These are phyloP conservation scores for Cardamine chenopodiifolia DNA, from an alignment of 345 rosid species.

Conservation along the genomic window DNA sequence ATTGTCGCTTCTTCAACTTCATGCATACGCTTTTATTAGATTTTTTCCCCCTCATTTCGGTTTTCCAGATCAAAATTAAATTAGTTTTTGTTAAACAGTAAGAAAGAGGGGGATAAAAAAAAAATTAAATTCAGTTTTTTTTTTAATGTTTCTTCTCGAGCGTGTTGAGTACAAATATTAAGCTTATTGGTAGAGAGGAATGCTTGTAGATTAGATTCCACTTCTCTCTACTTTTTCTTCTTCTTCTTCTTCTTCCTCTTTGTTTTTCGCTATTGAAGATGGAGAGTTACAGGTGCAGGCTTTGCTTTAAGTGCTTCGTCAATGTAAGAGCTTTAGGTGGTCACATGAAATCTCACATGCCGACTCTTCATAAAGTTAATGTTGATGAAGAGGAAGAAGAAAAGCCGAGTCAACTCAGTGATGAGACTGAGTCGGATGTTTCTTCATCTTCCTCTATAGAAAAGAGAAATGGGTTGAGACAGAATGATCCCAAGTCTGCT, in stretches of 20 bases:
- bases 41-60: constrained; percentile 42
- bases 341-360: constrained; percentile 86
- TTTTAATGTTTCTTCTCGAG: constrained; percentile 9
- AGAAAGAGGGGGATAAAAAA: background rate
- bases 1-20: constrained; percentile 60
- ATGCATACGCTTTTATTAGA: constrained; percentile 62
- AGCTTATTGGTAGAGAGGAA: constrained; percentile 47
- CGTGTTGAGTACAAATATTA: constrained; percentile 34
- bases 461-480: constrained; percentile 49
- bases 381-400: constrained; percentile 18
- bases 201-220: constrained; percentile 63
- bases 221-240: constrained; percentile 44
- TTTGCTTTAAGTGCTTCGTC: constrained; percentile 66
- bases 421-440: constrained; percentile 47
- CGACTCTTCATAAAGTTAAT: constrained; percentile 39
- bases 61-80: constrained; percentile 25
- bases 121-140: constrained; percentile 39
- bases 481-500: constrained; percentile 66
- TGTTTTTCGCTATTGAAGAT: constrained; percentile 31
- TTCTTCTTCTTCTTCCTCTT: constrained; percentile 22
- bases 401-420: constrained; percentile 46
- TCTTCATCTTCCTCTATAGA: constrained; percentile 48
- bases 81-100: constrained; percentile 34
- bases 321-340: constrained; percentile 83
- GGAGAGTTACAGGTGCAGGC: constrained; percentile 76